Conservation (phyloP, 352 stramenopile genomes). For the Phytophthora hybrid region DNA sequence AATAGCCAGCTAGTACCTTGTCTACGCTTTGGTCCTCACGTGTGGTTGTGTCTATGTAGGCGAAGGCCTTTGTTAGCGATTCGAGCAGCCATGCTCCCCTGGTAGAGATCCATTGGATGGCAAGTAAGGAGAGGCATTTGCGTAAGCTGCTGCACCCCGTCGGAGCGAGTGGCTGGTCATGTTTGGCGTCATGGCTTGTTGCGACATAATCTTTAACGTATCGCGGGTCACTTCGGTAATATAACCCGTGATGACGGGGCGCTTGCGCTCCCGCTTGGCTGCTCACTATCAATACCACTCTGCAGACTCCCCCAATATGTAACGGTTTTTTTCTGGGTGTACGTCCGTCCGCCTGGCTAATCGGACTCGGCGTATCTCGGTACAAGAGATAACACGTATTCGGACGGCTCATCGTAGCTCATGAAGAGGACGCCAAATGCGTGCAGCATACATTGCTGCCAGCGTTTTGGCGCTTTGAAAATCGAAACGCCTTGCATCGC, state of each 20-base stretch:
- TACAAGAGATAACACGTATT: not conserved
- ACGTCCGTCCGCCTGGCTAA: not conserved
- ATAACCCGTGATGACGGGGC: conserved; percentile 5
- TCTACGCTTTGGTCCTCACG: too few relatives aligned
- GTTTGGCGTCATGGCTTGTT: too few relatives aligned
- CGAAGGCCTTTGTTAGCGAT: too few relatives aligned
- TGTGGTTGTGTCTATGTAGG: too few relatives aligned
- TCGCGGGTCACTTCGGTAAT: conserved; percentile 14
- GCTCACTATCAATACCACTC: not conserved
- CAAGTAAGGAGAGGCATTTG: too few relatives aligned
- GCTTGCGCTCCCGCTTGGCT: conserved; percentile 6
- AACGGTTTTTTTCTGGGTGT: conserved; percentile 8
- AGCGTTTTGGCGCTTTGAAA: conserved; percentile 2
- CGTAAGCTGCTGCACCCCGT: too few relatives aligned
- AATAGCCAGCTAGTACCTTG: too few relatives aligned
- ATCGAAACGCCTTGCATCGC: conserved; percentile 5
- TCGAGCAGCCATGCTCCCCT: too few relatives aligned
- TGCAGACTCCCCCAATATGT: conserved; percentile 15
- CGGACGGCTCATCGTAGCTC: not conserved
- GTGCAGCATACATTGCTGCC: conserved; percentile 12
- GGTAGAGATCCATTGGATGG: too few relatives aligned
- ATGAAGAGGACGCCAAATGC: conserved; percentile 3
- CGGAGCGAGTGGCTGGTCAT: too few relatives aligned
- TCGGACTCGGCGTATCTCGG: not conserved
- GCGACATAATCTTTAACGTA: not conserved